phyloP scores from a whole-genome alignment of 2,329 filamentous ascomycete species.

The Lojkania enalia region DNA sequence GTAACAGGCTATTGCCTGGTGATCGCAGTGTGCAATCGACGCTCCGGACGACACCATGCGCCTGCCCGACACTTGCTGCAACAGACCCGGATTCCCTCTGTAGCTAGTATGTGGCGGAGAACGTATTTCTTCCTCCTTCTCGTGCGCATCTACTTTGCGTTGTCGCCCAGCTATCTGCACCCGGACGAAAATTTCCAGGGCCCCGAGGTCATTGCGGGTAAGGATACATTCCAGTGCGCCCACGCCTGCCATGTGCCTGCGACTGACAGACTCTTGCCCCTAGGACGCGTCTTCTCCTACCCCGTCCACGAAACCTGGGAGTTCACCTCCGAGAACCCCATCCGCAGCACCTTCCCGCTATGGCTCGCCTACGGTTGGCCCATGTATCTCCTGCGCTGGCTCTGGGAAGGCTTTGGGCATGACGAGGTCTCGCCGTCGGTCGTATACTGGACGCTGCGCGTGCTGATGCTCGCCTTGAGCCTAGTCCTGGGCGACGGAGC shows the following conservation, averaged over 20 bases:
- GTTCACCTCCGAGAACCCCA: slow-evolving; percentile 83
- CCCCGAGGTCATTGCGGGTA: slow-evolving; percentile 94
- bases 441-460: slow-evolving; percentile 86
- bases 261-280: slow-evolving; percentile 45
- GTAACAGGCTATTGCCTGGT: slow-evolving; percentile 1
- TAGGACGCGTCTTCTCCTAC: slow-evolving; percentile 91
- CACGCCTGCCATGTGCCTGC: slow-evolving; percentile 6
- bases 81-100: slow-evolving; percentile 21
- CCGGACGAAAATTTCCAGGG: slow-evolving; percentile 99
- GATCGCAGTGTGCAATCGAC: background rate
- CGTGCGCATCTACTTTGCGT: slow-evolving; percentile 88
- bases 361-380: slow-evolving; percentile 94
- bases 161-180: slow-evolving; percentile 94
- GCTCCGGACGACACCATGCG: slow-evolving; percentile 30
- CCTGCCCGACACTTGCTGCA: slow-evolving; percentile 24
- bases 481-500: slow-evolving; percentile 99
- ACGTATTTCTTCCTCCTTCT: slow-evolving; percentile 82
- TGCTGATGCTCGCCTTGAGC: slow-evolving; percentile 91
- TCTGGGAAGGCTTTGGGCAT: slow-evolving; percentile 84
- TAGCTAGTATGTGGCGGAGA: slow-evolving; percentile 79
- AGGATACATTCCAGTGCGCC: slow-evolving; percentile 7
- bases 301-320: slow-evolving; percentile 93
- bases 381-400: slow-evolving; percentile 89
- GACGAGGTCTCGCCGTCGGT: slow-evolving; percentile 78
- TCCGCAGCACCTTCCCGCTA: slow-evolving; percentile 94